A percentile compares a stretch with the other conserved stretches of the same genome.
These are phyloP conservation scores for Castanopsis chinensis DNA, from an alignment of 306 rosid species.

Conservation along the genomic window DNA sequence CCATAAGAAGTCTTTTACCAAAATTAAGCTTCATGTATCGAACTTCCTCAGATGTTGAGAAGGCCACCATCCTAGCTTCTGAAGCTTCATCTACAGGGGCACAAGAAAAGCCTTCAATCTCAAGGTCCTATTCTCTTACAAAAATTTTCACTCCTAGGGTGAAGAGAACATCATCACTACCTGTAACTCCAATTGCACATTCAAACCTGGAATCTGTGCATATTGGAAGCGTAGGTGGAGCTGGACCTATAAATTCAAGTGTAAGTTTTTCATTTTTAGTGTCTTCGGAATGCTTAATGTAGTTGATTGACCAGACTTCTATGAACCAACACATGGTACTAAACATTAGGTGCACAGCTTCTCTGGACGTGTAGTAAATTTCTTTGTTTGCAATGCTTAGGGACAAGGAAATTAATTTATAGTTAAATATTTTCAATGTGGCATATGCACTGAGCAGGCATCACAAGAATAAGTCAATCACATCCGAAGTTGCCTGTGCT, in stretches of 20 bases:
- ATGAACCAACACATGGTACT: not conserved
- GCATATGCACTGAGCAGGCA: slow-evolving; percentile 6
- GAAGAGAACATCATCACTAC: slow-evolving; percentile 83
- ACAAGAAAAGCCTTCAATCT: slow-evolving; percentile 56
- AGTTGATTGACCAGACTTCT: not conserved
- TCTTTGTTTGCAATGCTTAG: slow-evolving; percentile 5
- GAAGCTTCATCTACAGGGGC: slow-evolving; percentile 50
- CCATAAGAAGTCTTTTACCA: slow-evolving; percentile 63
- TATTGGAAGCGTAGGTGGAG: slow-evolving; percentile 52
- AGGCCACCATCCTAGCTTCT: slow-evolving; percentile 32
- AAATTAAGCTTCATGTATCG: slow-evolving; percentile 66
- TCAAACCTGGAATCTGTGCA: slow-evolving; percentile 51
- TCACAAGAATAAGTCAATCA: not conserved
- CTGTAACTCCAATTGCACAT: slow-evolving; percentile 67
- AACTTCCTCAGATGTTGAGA: slow-evolving; percentile 64
- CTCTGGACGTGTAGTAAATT: slow-evolving; percentile 6
- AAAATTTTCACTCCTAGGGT: slow-evolving; percentile 71
- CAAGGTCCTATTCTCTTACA: slow-evolving; percentile 72
- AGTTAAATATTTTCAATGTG: not conserved
- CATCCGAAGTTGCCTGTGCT: not conserved
- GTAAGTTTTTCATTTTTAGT: slow-evolving; percentile 44
- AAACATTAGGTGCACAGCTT: slow-evolving; percentile 14
- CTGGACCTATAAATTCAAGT: slow-evolving; percentile 39
- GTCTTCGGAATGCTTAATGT: not conserved
- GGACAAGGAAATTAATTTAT: not conserved